Evolutionary conservation across 495 filamentous ascomycete genomes (phyloP).

Genomic region (Penicillium verhagenii): DNA sequence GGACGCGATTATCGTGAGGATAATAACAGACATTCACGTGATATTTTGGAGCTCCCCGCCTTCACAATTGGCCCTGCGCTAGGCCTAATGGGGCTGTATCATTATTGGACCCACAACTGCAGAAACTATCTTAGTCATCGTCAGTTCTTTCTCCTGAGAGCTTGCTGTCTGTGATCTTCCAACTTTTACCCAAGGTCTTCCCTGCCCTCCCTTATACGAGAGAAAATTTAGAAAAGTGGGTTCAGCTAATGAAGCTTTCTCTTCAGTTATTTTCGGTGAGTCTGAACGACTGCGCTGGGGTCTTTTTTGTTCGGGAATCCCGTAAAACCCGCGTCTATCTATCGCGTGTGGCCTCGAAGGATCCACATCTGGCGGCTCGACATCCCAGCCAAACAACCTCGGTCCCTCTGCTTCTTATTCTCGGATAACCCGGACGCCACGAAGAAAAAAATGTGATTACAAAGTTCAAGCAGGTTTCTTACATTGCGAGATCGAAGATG

Average conservation of each 20-base stretch:
- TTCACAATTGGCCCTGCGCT: too few species aligned
- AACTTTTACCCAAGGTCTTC: neutral
- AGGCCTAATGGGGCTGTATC: too few species aligned
- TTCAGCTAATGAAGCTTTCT: neutral
- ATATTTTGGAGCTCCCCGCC: neutral
- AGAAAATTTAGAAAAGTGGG: neutral
- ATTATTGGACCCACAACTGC: too few species aligned
- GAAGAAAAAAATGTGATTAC: neutral
- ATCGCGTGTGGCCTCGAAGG: neutral
- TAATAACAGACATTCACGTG: too few species aligned
- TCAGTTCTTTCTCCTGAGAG: too few species aligned
- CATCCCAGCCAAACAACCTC: neutral
- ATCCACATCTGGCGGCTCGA: neutral
- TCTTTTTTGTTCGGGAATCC: neutral
- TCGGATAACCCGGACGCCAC: neutral
- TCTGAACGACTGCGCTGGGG: neutral
- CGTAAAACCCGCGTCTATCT: neutral
- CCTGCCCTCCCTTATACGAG: neutral
- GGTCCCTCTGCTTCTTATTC: neutral
- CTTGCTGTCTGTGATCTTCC: too few species aligned
- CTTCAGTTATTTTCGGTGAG: neutral
- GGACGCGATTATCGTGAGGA: too few species aligned
- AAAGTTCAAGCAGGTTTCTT: neutral
- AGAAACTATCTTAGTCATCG: neutral
- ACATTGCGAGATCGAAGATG: neutral